A percentile compares a stretch with the other conserved stretches of the same genome.
Conservation (phyloP, 108 stramenopile species). For the Aurantiochytrium sp. region DNA sequence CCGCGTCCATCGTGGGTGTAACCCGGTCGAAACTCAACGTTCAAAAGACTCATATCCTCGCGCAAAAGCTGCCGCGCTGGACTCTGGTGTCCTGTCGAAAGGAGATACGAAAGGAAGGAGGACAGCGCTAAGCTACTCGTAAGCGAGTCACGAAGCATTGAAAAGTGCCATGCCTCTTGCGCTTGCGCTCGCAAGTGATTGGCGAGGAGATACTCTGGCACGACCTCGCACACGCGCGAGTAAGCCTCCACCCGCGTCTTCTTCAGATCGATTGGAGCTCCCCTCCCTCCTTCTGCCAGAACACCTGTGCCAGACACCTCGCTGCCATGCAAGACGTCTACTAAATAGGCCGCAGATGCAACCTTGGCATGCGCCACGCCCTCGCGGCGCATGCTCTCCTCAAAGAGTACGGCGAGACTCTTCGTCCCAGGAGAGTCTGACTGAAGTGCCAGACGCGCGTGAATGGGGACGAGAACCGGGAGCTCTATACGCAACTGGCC, state of each 20-base stretch:
- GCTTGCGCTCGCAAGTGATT: not conserved
- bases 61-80: not conserved
- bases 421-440: not conserved
- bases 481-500: not conserved
- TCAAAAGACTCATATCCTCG: not conserved
- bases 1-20: not conserved
- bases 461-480: not conserved
- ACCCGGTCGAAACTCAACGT: not conserved
- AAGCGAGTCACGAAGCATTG: not conserved
- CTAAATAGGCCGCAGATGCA: not conserved
- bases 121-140: not conserved
- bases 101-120: not conserved
- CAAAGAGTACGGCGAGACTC: not conserved
- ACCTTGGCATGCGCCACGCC: not conserved
- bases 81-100: not conserved
- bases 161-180: not conserved
- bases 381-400: not conserved
- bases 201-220: not conserved
- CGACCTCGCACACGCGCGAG: not conserved
- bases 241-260: not conserved
- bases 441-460: not conserved
- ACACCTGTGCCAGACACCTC: too few species aligned
- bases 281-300: too few species aligned
- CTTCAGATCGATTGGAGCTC: too few species aligned
- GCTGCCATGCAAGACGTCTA: not conserved